A percentile compares a stretch with the other conserved stretches of the same genome.
Evolutionary conservation across 148 eudicot genomes (phyloP).

Genomic region (Cornus kousa): DNA sequence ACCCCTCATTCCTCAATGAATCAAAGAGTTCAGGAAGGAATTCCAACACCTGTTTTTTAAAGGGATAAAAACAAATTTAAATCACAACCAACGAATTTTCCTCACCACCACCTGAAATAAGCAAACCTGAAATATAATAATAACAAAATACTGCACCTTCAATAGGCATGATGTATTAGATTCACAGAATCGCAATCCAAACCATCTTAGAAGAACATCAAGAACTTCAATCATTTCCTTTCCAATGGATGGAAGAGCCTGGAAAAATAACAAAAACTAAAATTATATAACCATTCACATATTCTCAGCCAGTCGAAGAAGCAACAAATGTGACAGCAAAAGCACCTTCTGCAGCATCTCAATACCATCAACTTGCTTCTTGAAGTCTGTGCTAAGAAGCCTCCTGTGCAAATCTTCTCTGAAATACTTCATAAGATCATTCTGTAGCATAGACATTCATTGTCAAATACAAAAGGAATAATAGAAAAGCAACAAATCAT

Average conservation of each 20-base stretch:
- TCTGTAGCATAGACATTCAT: constrained; percentile 37
- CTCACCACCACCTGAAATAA: background rate
- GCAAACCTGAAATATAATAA: background rate
- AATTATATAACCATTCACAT: constrained; percentile 20
- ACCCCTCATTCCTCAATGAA: constrained; percentile 73
- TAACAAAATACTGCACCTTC: constrained; percentile 47
- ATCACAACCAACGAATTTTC: background rate
- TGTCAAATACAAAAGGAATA: background rate
- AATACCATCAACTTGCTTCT: constrained; percentile 95
- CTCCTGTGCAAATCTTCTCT: constrained; percentile 87
- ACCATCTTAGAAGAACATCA: constrained; percentile 91
- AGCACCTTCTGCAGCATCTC: constrained; percentile 92
- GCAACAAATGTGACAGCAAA: background rate
- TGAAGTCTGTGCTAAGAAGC: constrained; percentile 90
- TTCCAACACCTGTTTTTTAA: constrained; percentile 63
- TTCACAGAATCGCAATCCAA: constrained; percentile 88
- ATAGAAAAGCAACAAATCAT: background rate
- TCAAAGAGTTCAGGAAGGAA: constrained; percentile 91
- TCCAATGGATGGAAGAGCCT: constrained; percentile 81
- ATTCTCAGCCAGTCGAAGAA: background rate
- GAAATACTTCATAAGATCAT: constrained; percentile 72
- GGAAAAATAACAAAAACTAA: constrained; percentile 14
- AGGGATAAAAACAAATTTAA: background rate
- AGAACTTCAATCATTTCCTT: constrained; percentile 82
- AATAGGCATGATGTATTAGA: constrained; percentile 90